Base-by-base conservation (phyloP, 164 flowering plant species). In the Liquidambar formosana region DNA sequence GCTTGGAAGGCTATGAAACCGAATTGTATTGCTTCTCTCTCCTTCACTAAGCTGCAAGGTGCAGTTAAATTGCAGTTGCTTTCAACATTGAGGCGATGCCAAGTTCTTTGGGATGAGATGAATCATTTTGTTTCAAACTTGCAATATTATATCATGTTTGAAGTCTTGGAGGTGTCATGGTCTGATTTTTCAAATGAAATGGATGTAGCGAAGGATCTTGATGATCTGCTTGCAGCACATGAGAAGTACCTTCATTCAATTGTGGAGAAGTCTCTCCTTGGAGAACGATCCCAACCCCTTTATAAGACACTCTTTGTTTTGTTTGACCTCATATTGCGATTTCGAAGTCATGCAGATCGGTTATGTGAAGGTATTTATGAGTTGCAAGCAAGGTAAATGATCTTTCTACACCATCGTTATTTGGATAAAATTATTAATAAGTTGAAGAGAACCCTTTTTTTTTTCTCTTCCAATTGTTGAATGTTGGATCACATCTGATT, bases 121-220 rank as follows among this genome's bases (percentile, higher is more conserved):
- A 96, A 96, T 77, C 98, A 93, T 82, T 96, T 96, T 82, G 87
- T 92, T 56, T 72, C 98, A 27, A 96, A 96, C 75, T 80, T 96
- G 83, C 99, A 96, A 70, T 96, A 93, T 65, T 96, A 96, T 76
- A 96, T 96, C 21, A 96, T 96, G 99, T 96, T 96, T 88, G 99
- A 96, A 78, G 99, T 96, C 26, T 78, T 96, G 82, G 99, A 96
- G 82, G 97, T 89, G 16, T 96, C 99, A 52, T 96, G 99, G 99
- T 91, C 97, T 54, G 67, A 84, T 63, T 85, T 96, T 65, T 88
- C 79, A 16, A 78, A 83, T 68, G 98, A 92, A 82, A 88, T 96
- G 94, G 98, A 90, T 71, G 84, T 70, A 45, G 91, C 97, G 46
- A 86, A 85, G 75, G 98, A 96, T 80, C 91, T 96, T 66, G 99